Evolutionary conservation across 2,329 filamentous ascomycete genomes (phyloP), one percentile per base, ranked within the genome.

Genomic region (Bipolaris victoriae): DNA sequence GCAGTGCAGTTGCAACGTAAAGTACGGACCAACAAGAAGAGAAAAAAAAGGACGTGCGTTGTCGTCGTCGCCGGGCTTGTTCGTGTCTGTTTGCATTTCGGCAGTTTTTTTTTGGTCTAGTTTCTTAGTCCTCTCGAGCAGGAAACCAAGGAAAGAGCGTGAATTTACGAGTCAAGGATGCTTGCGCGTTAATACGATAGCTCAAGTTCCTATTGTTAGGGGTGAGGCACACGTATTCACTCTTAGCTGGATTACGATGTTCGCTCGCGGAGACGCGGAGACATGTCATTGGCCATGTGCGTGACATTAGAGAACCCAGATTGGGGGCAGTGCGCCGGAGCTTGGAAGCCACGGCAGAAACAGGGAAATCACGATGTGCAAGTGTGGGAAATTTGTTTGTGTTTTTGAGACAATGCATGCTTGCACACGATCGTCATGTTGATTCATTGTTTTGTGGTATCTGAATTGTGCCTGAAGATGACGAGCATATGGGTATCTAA

Each of bases 401-500:
- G 15, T 16, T 18, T 37, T 48, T 48, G 26, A 18, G 13, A 13
- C 13, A 20, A n/a, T n/a, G 13, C 20, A 37, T 48, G 43, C 43
- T 16, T 29, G 20, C 22, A 26, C 24, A 49, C 52, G 26, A 33
- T 45, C 26, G 40, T 29, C 26, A 29, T 29, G 31, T 20, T 57
- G 52, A 22, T 41, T 56, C 33, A 56, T 65, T 60, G 57, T 33
- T 41, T 36, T 51, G 57, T 59, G 52, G 44, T 49, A 58, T 49
- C 46, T 59, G 48, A 29, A 29, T 29, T 57, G 47, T 50, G 52
- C 52, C 50, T 46, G 55, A 61, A 60, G 60, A 57, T 43, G 56
- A 52, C 62, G 55, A 55, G 43, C 47, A 53, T 58, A 55, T 55
- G 53, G 64, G 60, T 68, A 64, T 66, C 61, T 60, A 29, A 47